Evolutionary conservation across 169 alveolate species (phyloP).

Genomic region (Plasmodium berghei): DNA sequence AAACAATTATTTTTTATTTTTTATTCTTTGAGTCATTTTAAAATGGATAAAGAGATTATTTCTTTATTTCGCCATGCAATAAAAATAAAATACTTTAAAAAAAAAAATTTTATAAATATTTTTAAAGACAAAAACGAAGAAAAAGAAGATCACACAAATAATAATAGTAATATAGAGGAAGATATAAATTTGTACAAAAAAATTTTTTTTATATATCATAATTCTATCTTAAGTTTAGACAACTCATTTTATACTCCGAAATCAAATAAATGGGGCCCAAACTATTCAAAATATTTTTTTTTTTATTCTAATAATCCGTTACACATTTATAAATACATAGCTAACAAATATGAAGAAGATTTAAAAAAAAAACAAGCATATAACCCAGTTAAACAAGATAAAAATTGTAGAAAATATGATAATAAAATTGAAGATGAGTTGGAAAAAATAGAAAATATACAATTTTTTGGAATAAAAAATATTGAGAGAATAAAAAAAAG

Average conservation of each 20-base stretch:
- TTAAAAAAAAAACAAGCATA: not conserved
- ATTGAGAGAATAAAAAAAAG: slow-evolving; percentile 11
- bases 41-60: slow-evolving; percentile 39
- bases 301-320: slow-evolving; percentile 43
- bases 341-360: slow-evolving; percentile 2
- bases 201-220: slow-evolving; percentile 21
- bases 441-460: slow-evolving; percentile 13
- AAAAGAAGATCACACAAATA: not conserved
- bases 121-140: not conserved
- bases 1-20: slow-evolving; percentile 68
- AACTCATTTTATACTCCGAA: slow-evolving; percentile 5
- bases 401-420: too few relatives aligned
- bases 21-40: slow-evolving; percentile 25
- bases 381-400: not conserved
- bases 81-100: not conserved
- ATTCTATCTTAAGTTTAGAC: slow-evolving; percentile 22
- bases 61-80: slow-evolving; percentile 12
- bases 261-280: slow-evolving; percentile 4
- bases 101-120: not conserved
- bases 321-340: slow-evolving; percentile 31
- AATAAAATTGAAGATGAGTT: not conserved
- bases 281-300: not conserved
- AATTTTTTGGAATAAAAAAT: not conserved
- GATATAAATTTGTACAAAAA: not conserved
- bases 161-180: not conserved